phyloP scores from a whole-genome alignment of 805 yeast genomes.

The Cyberlindnera maritima region DNA sequence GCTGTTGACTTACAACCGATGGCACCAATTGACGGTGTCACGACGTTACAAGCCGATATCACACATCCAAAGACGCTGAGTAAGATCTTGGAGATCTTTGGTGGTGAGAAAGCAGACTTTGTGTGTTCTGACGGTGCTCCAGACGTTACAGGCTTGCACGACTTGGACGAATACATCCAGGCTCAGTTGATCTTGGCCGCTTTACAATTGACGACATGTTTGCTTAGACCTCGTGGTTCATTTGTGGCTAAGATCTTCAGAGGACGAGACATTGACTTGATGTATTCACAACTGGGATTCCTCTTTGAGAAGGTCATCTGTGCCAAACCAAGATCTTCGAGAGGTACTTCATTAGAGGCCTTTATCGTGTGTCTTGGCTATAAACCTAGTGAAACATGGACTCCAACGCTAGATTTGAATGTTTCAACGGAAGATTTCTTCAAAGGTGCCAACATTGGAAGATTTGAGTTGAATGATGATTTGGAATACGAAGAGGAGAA shows the following conservation, averaged over 20 bases:
- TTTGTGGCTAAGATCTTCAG: conserved; percentile 96
- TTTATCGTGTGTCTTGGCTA: conserved; percentile 91
- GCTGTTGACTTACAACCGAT: conserved; percentile 97
- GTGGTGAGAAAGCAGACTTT: conserved; percentile 91
- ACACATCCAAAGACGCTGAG: conserved; percentile 90
- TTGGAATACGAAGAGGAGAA: conserved; percentile 54
- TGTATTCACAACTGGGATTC: conserved; percentile 88
- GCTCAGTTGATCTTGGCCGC: conserved; percentile 93
- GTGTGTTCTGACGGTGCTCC: conserved; percentile 99
- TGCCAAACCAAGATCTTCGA: conserved; percentile 93
- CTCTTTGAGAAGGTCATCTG: conserved; percentile 85
- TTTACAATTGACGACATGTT: conserved; percentile 83
- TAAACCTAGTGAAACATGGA: conserved; percentile 81
- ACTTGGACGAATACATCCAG: conserved; percentile 94
- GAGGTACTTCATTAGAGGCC: conserved; percentile 93
- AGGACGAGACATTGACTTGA: conserved; percentile 91
- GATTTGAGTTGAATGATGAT: conserved; percentile 46
- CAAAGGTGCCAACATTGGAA: conserved; percentile 57
- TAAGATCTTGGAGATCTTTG: conserved; percentile 75
- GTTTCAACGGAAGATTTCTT: conserved; percentile 80
- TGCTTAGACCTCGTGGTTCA: conserved; percentile 83
- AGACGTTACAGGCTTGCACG: conserved; percentile 96
- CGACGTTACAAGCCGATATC: conserved; percentile 91
- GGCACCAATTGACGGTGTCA: conserved; percentile 93
- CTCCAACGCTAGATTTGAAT: conserved; percentile 56